phyloP scores from a whole-genome alignment of 2,329 filamentous ascomycete species.

The Sarocladium kiliense region DNA sequence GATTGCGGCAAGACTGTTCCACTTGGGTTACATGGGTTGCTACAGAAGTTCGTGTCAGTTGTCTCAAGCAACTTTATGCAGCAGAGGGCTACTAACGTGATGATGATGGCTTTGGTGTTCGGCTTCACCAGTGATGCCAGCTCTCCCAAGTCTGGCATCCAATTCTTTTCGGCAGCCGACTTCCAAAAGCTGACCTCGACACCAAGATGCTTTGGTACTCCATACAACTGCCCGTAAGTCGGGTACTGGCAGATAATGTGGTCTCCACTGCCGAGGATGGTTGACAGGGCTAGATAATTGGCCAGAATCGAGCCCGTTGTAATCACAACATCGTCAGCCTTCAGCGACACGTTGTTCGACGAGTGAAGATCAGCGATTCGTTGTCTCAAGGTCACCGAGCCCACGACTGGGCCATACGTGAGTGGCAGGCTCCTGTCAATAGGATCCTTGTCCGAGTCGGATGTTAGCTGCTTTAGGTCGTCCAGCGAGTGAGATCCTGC shows the following conservation, averaged over 20 bases:
- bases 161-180: neutral
- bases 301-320: neutral
- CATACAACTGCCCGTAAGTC: neutral
- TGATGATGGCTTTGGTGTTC: neutral
- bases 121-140: neutral
- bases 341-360: conserved; percentile 6
- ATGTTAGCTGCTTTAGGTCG: neutral
- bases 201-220: neutral
- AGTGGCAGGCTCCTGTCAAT: neutral
- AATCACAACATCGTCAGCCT: conserved; percentile 10
- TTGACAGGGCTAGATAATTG: neutral
- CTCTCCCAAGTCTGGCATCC: neutral
- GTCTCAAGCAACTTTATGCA: neutral
- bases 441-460: neutral
- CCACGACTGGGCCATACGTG: neutral
- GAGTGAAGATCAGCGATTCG: neutral
- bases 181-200: neutral
- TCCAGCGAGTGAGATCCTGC: neutral
- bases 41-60: neutral
- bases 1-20: neutral
- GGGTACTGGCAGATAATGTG: neutral
- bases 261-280: neutral
- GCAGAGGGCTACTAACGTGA: neutral
- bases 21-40: neutral
- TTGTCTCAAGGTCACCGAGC: neutral